Evolutionary conservation across 176 grass and related monocot genomes (phyloP).

Genomic region (Bonia amplexicaulis): DNA sequence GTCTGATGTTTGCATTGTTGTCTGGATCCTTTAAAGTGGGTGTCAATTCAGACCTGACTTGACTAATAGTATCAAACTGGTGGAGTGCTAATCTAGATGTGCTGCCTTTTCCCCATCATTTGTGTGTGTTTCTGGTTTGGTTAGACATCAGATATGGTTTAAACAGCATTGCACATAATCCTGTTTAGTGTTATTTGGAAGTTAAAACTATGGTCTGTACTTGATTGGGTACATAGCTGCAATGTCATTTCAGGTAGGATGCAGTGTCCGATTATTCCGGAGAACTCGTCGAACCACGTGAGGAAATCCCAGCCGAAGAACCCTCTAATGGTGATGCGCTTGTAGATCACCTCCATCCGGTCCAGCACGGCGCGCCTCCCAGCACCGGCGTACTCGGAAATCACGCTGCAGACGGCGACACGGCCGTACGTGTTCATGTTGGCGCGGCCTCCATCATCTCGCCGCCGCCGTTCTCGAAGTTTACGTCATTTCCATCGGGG

Average conservation of each 20-base stretch:
- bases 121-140: neutral
- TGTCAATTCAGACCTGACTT: neutral
- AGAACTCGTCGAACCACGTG: conserved; percentile 16
- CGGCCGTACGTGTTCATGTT: conserved; percentile 58
- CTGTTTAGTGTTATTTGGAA: neutral
- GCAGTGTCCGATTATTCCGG: neutral
- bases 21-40: neutral
- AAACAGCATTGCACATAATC: neutral
- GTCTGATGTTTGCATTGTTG: neutral
- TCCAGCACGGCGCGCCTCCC: neutral
- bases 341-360: conserved; percentile 44
- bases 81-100: neutral
- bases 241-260: neutral
- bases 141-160: neutral
- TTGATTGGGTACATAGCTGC: neutral
- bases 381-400: conserved; percentile 42
- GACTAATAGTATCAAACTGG: neutral
- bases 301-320: conserved; percentile 48
- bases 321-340: conserved; percentile 38
- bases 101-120: neutral
- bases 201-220: neutral
- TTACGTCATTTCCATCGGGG: conserved; percentile 55
- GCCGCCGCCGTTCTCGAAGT: conserved; percentile 49
- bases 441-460: conserved; percentile 46
- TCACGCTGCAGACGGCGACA: conserved; percentile 38